Evolutionary conservation across 2,329 filamentous ascomycete genomes (phyloP), one percentile per base, ranked within the genome.

Genomic region (Claviceps monticola): DNA sequence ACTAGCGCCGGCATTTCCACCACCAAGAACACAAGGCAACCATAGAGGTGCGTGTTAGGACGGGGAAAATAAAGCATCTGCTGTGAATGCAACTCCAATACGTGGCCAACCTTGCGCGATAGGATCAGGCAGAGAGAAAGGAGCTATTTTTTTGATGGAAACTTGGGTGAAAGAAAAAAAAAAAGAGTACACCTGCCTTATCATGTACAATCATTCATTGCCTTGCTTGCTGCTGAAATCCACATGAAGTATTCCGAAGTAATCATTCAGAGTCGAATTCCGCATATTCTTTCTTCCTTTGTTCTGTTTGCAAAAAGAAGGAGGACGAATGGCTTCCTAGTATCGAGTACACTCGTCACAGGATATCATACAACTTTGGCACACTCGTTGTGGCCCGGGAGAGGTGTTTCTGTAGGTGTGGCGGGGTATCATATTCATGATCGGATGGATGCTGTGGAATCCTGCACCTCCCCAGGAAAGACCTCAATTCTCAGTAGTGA

Each of bases 401-500:
- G 23, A 41, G 21, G 4, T 39, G 16, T 6, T n/a, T 39, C 9
- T 14, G 23, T 29, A 26, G 14, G 23, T n/a, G 23, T 8, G 9
- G 16, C 23, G 19, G 14, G 5, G 21, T 26, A 26, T 21, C n/a
- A 1, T 46, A 51, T 51, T 47, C 21, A 51, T 49, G 45, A 39
- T 8, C 49, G 36, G 6, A 26, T 19, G 2, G 52, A 43, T 38
- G 46, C 36, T 17, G 11, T 43, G 13, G 39, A 42, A 37, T 37
- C 34, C 5, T 57, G 54, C 23, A 53, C 53, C 42, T 50, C 52
- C 14, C 57, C 58, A 6, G 61, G 58, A 23, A 63, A 61, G 21
- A 68, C 54, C 51, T 69, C 66, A 53, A 68, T 65, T 51, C 66
- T 58, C 48, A 69, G 58, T 16, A 63, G 59, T 36, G 66, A 69